Evolutionary conservation across 2,329 filamentous ascomycete genomes (phyloP), one percentile per base, ranked within the genome.

Genomic region (Calonectria pseudoturangicola): DNA sequence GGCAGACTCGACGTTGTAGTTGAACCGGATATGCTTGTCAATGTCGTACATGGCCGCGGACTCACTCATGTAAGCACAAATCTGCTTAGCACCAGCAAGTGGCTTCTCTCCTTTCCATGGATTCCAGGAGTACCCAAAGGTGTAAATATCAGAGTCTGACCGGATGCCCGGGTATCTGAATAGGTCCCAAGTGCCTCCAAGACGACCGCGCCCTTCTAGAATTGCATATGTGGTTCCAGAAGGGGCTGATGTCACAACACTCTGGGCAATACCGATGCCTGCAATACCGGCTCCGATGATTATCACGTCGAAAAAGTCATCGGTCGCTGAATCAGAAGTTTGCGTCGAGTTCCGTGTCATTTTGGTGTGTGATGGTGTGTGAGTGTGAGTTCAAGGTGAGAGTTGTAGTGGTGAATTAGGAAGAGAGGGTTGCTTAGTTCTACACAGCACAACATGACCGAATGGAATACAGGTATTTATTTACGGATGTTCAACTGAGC

Each of bases 121-220:
- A 45, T 90, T 87, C 90, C 93, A 95, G 1, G 89, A 82, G 77
- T 95, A 95, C 21, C 89, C 89, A 72, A 91, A 92, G 0, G 89
- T 91, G 77, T 87, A 87, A 18, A 92, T 83, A 77, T 92, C 90
- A 0, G 89, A 90, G 73, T 92, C 89, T 3, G 90, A 91, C 33
- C 90, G 86, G 75, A 94, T 92, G 10, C 94, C 92, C 0, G 93
- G 93, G 77, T 95, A 96, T 45, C 88, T 90, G 85, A 95, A 96
- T 2, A 95, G 84, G 77, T 93, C 91, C 94, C 94, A 96, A 1
- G 94, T 96, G 1, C 94, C 94, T 3, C 94, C 94, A 9, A 95
- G 86, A 39, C 86, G 84, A 62, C 88, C 85, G 41, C 94, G 91
- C 3, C 87, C 88, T 82, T 96, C 94, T 18, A 96, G 87, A 43